Conservation (phyloP, 768 basidiomycete genomes). For the Termitomyces sp. region DNA sequence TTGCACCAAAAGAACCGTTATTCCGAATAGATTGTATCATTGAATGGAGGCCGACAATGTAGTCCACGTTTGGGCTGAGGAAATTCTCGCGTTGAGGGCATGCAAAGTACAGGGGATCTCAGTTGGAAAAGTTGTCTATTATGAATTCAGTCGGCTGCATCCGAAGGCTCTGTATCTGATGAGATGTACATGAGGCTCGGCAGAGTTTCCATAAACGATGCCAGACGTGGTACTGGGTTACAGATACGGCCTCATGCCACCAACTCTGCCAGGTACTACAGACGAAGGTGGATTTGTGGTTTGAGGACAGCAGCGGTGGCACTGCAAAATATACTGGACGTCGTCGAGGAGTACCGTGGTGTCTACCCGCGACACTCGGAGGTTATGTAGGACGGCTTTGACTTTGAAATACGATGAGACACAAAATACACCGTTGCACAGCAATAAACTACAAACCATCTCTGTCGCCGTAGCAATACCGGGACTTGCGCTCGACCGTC, state of each 20-base stretch:
- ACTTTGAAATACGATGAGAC: not conserved
- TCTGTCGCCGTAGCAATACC: too few species aligned
- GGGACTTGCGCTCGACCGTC: too few species aligned
- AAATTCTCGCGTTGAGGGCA: too few species aligned
- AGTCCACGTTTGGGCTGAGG: too few species aligned
- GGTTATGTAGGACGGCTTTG: not conserved
- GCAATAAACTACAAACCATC: not conserved
- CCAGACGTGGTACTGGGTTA: slow-evolving; percentile 3
- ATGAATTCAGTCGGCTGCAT: not conserved
- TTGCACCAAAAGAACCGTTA: not conserved
- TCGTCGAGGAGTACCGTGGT: slow-evolving; percentile 2
- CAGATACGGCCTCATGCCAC: not conserved
- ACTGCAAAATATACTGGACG: slow-evolving; percentile 17
- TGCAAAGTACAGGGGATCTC: slow-evolving; percentile 8
- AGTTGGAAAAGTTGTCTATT: slow-evolving; percentile 15
- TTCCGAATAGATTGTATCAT: not conserved
- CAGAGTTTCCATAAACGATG: slow-evolving; percentile 14
- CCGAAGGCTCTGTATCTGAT: not conserved
- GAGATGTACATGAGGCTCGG: slow-evolving; percentile 16
- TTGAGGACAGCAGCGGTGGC: slow-evolving; percentile 13
- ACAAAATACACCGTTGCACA: not conserved
- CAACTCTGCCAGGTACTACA: not conserved
- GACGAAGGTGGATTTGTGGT: not conserved
- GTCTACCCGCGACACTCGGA: not conserved
- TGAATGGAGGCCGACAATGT: slow-evolving; percentile 4